Conservation (phyloP, 768 basidiomycete genomes). For the Kwoniella heveanensis region DNA sequence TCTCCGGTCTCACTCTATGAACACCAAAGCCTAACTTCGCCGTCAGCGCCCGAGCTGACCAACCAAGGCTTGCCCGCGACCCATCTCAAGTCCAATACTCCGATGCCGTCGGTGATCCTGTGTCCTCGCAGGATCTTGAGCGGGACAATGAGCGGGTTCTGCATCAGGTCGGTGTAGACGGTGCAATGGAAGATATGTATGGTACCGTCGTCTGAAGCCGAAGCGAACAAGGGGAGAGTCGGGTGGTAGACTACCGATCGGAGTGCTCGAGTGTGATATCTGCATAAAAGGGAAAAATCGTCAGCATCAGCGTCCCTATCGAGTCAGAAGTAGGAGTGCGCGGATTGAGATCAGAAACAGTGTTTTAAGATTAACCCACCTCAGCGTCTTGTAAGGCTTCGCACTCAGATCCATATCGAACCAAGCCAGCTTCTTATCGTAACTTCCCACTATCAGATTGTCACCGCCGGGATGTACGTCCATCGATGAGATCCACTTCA, state of each 20-base stretch:
- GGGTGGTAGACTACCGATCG: constrained; percentile 92
- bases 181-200: constrained; percentile 96
- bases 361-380: too few species aligned
- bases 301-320: neutral
- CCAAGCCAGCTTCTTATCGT: constrained; percentile 97
- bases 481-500: constrained; percentile 96
- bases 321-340: neutral
- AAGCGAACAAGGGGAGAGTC: constrained; percentile 91
- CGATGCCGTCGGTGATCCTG: constrained; percentile 76
- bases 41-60: constrained; percentile 88
- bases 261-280: constrained; percentile 91
- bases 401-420: constrained; percentile 95
- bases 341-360: too few species aligned
- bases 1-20: too few species aligned
- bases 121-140: constrained; percentile 96
- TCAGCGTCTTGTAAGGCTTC: constrained; percentile 94
- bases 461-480: constrained; percentile 85
- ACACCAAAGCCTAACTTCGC: constrained; percentile 78
- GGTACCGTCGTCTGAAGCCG: constrained; percentile 93
- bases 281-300: constrained; percentile 51
- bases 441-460: constrained; percentile 94
- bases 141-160: constrained; percentile 95
- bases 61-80: constrained; percentile 88
- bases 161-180: constrained; percentile 92
- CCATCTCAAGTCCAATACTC: constrained; percentile 90